Base-by-base conservation (phyloP, 306 rosid species). In the Pyrus betulifolia region DNA sequence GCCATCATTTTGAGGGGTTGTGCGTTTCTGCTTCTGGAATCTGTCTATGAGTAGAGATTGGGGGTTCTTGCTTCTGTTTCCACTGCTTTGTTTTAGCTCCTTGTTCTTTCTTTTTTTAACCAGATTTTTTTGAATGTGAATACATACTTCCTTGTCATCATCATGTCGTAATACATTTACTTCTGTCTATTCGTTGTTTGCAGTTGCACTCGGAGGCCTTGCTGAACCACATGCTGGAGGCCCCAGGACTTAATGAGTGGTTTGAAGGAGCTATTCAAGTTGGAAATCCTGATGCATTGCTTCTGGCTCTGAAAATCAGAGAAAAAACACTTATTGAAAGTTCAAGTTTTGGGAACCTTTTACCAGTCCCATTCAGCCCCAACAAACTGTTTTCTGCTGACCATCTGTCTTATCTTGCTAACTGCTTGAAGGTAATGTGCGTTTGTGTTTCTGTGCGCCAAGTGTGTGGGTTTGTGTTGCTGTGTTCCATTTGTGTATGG, bases 221-320 rank as follows among this genome's bases (percentile, higher is more conserved):
- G 81, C 61, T 80, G 75, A 79, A 80, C 82, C 89, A 92, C 78
- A 82, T 92, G 71, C 79, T 92, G 42, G 90, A 95, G 73, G 93
- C 96, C 76, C 96, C 96, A 18, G 97, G 89, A 70, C 83, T 95
- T 59, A 72, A 25, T 11, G 91, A 92, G 68, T 95, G 99, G 98
- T 92, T 92, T 86, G 89, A 85, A 75, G 88, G 85, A 67, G 95
- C 97, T 70, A 78, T 73, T n/a, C 92, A 87, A 79, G 80, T 72
- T 58, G 97, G 97, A 85, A 95, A 95, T 81, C 98, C 99, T 70
- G 98, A 95, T 88, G 93, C 98, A 42, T 76, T 95, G 82, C 91
- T 90, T 66, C 84, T 95, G 79, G 97, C 97, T 79, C 66, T 95
- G 77, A 89, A 87, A 85, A 22, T 89, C 67, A 76, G 83, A 65